These are phyloP conservation scores for button mushroom (Agaricus bisporus) DNA, from an alignment of 768 basidiomycete species.

Conservation along the genomic window DNA sequence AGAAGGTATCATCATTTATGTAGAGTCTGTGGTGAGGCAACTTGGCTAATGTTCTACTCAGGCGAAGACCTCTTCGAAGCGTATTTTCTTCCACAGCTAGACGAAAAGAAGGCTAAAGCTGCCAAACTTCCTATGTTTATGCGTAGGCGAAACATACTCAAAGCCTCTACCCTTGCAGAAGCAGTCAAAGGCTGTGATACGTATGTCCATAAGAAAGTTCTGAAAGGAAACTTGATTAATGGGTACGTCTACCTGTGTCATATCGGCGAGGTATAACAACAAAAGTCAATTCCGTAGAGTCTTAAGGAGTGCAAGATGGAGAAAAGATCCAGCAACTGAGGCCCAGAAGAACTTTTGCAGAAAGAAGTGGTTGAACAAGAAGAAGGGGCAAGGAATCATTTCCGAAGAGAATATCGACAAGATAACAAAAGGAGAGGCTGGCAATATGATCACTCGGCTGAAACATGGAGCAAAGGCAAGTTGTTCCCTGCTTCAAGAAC, in stretches of 20 bases:
- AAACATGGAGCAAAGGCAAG: conserved; percentile 71
- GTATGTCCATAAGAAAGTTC: conserved; percentile 50
- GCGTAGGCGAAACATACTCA: conserved; percentile 5
- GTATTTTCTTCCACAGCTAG: conserved; percentile 5
- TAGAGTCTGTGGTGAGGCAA: neutral
- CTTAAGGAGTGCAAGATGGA: conserved; percentile 61
- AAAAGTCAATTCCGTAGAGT: conserved; percentile 33
- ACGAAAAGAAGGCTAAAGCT: conserved; percentile 1
- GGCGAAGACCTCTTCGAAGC: neutral
- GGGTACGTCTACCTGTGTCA: conserved; percentile 34
- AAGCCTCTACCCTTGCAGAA: conserved; percentile 35
- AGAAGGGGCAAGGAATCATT: conserved; percentile 14
- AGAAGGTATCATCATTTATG: neutral
- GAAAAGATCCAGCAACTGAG: conserved; percentile 52
- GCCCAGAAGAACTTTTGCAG: conserved; percentile 51
- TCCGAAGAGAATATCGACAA: conserved; percentile 27
- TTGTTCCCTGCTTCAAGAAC: neutral
- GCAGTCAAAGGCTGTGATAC: conserved; percentile 68
- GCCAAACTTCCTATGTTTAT: conserved; percentile 1
- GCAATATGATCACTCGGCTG: conserved; percentile 69
- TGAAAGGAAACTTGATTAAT: conserved; percentile 38
- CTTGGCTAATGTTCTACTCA: neutral
- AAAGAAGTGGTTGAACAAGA: conserved; percentile 39
- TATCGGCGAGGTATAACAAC: neutral
- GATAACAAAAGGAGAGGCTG: conserved; percentile 76